Conservation (phyloP, 345 rosid species). For the Gossypium herbaceum region DNA sequence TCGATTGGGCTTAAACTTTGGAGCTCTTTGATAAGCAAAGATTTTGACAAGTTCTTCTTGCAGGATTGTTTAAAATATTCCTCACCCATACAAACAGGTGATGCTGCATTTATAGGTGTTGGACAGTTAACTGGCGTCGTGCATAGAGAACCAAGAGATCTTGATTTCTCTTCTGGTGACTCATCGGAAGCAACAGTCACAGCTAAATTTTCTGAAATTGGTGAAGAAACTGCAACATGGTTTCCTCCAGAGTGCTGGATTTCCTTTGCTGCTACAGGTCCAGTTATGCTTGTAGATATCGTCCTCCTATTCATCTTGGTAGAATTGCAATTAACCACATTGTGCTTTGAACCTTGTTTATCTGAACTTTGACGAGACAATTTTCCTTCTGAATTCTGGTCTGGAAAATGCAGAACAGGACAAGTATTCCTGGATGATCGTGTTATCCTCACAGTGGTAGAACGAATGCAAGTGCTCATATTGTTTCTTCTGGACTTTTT, state of each 20-base stretch:
- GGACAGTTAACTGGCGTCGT: conserved; percentile 32
- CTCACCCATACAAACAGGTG: conserved; percentile 81
- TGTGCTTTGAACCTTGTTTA: conserved; percentile 8
- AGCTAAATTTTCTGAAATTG: conserved; percentile 19
- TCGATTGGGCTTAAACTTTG: conserved; percentile 37
- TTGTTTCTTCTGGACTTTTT: conserved; percentile 27
- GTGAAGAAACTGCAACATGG: conserved; percentile 16
- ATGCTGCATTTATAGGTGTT: conserved; percentile 45
- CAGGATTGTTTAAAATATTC: conserved; percentile 60
- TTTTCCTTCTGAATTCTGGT: conserved; percentile 14
- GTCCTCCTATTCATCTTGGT: conserved; percentile 10
- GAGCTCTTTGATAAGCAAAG: conserved; percentile 44
- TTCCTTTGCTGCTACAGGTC: conserved; percentile 5
- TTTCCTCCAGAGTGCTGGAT: conserved; percentile 10
- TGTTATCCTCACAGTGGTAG: conserved; percentile 29
- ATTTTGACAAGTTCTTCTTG: conserved; percentile 45
- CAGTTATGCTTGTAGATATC: conserved; percentile 9
- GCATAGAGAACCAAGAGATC: conserved; percentile 24
- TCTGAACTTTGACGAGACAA: conserved; percentile 9
- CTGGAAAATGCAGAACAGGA: background rate
- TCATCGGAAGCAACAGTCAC: conserved; percentile 20
- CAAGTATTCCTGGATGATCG: conserved; percentile 20
- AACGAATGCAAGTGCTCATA: conserved; percentile 21
- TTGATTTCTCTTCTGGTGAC: conserved; percentile 25
- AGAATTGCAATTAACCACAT: conserved; percentile 9